Conservation (phyloP, 257 asterid genomes). For the Euphrasia confusa region DNA sequence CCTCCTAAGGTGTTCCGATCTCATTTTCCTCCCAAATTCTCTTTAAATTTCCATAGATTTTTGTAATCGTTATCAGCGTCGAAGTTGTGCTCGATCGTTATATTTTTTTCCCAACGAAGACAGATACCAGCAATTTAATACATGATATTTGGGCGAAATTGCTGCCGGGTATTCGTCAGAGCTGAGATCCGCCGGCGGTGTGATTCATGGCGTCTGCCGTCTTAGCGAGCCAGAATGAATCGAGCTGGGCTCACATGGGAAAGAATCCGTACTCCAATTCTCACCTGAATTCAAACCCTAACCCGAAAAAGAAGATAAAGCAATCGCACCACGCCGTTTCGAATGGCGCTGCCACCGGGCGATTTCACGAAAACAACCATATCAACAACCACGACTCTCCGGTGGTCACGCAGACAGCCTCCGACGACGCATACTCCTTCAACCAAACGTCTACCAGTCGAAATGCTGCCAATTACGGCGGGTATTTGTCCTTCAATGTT, state of each 20-base stretch:
- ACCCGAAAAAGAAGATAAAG: constrained; percentile 74
- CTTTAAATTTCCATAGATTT: neutral
- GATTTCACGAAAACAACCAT: constrained; percentile 20
- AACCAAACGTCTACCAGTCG: constrained; percentile 55
- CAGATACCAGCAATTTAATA: constrained; percentile 22
- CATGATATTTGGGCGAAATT: constrained; percentile 40
- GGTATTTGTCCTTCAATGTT: constrained; percentile 46
- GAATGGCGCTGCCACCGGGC: constrained; percentile 39
- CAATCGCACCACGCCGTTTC: constrained; percentile 45
- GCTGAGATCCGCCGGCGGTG: constrained; percentile 44
- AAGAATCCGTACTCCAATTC: constrained; percentile 59
- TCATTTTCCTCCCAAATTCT: neutral
- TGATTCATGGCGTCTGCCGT: constrained; percentile 82
- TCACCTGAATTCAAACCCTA: constrained; percentile 62
- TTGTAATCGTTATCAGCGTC: neutral
- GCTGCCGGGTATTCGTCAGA: constrained; percentile 40
- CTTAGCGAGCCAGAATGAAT: constrained; percentile 77
- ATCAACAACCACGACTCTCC: constrained; percentile 35
- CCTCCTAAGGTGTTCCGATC: neutral
- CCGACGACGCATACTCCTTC: constrained; percentile 90
- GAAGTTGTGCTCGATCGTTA: constrained; percentile 16
- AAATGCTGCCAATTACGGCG: constrained; percentile 52
- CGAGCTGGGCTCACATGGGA: constrained; percentile 92
- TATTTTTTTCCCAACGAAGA: neutral
- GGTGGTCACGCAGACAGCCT: constrained; percentile 68